Percentiles rank a stretch among this genome's conserved stretches.
These are phyloP conservation scores for Aschersonia sp. DNA, from an alignment of 2,329 filamentous ascomycete genomes.

Conservation along the genomic window DNA sequence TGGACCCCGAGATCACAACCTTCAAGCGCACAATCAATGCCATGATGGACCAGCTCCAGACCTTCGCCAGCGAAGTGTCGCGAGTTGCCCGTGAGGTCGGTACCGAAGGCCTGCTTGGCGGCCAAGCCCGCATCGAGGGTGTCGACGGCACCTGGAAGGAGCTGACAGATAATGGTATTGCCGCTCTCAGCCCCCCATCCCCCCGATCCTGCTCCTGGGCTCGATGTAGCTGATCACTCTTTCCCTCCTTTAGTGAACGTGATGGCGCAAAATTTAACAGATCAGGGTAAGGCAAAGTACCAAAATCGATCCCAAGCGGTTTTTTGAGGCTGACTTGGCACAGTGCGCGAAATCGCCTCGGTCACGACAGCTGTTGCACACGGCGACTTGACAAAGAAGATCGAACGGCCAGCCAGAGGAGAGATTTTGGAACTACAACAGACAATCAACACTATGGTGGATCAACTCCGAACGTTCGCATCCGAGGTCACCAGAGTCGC, in stretches of 20 bases:
- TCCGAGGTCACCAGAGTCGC: constrained; percentile 74
- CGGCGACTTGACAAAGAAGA: constrained; percentile 72
- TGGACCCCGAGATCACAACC: constrained; percentile 94
- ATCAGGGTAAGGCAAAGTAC: constrained; percentile 37
- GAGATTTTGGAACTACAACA: constrained; percentile 74
- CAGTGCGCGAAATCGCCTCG: constrained; percentile 69
- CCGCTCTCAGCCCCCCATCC: not conserved
- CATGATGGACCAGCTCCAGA: constrained; percentile 97
- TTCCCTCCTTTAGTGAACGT: constrained; percentile 67
- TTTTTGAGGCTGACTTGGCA: constrained; percentile 5
- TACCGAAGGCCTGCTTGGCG: constrained; percentile 85
- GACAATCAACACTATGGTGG: constrained; percentile 83
- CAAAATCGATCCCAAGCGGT: not conserved
- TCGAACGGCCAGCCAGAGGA: constrained; percentile 64
- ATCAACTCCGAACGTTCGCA: constrained; percentile 70
- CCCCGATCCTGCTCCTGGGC: not conserved
- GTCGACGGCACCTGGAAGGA: constrained; percentile 98
- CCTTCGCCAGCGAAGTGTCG: constrained; percentile 93
- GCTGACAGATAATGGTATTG: constrained; percentile 64
- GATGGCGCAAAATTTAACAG: constrained; percentile 70
- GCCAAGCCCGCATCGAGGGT: constrained; percentile 83
- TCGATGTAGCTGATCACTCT: too few relatives aligned
- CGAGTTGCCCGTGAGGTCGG: constrained; percentile 90
- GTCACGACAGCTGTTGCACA: constrained; percentile 74
- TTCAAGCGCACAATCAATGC: constrained; percentile 98